Percentiles rank a stretch among this genome's conserved stretches.
phyloP scores from a whole-genome alignment of 2,329 filamentous ascomycete species.

The Apiospora koreana region DNA sequence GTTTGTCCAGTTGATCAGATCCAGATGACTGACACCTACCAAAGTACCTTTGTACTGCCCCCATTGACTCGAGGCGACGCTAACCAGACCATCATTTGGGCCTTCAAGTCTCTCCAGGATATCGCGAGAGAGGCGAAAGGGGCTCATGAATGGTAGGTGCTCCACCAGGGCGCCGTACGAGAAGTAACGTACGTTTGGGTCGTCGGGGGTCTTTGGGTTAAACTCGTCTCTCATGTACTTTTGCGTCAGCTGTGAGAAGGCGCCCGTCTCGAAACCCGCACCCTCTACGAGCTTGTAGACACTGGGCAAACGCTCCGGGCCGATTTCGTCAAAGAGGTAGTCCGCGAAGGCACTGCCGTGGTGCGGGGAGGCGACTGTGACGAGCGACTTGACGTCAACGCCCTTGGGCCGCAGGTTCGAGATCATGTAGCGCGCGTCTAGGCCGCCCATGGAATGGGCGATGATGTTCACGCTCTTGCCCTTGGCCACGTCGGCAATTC shows the following conservation, averaged over 20 bases:
- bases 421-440: slow-evolving; percentile 68
- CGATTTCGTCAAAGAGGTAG: slow-evolving; percentile 49
- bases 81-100: slow-evolving; percentile 68
- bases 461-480: slow-evolving; percentile 73
- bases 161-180: slow-evolving; percentile 59
- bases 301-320: slow-evolving; percentile 51
- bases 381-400: slow-evolving; percentile 51
- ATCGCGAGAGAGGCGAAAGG: slow-evolving; percentile 54
- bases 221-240: slow-evolving; percentile 60
- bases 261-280: slow-evolving; percentile 57
- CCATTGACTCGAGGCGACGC: slow-evolving; percentile 62
- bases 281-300: slow-evolving; percentile 52
- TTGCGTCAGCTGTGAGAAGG: slow-evolving; percentile 62
- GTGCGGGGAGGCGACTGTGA: slow-evolving; percentile 58
- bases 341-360: slow-evolving; percentile 59
- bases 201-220: slow-evolving; percentile 58
- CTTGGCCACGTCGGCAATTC: slow-evolving; percentile 49
- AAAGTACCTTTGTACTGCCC: slow-evolving; percentile 66
- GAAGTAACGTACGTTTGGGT: slow-evolving; percentile 56
- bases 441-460: slow-evolving; percentile 68
- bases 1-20: slow-evolving; percentile 70
- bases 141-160: slow-evolving; percentile 63
- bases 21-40: slow-evolving; percentile 61
- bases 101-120: slow-evolving; percentile 56
- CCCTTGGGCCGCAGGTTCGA: slow-evolving; percentile 51